These are phyloP conservation scores for Hansenula lynferdii DNA, from an alignment of 1,139 yeast species.

Conservation along the genomic window DNA sequence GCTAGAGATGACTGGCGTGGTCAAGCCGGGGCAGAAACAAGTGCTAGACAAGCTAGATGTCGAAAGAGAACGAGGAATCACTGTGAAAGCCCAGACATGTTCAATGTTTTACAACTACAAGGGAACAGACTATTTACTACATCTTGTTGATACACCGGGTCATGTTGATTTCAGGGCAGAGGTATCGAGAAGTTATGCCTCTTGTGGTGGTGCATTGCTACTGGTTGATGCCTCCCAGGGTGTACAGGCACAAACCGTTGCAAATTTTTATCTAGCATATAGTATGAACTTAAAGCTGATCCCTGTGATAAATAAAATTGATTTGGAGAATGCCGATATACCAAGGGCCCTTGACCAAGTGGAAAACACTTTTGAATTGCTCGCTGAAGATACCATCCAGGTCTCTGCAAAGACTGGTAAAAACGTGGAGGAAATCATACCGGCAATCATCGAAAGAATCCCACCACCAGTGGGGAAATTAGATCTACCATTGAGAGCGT, in stretches of 20 bases:
- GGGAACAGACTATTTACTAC: conserved; percentile 71
- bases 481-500: conserved; percentile 59
- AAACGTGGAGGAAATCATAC: conserved; percentile 71
- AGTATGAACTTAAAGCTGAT: conserved; percentile 76
- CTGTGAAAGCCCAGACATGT: conserved; percentile 96
- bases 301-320: conserved; percentile 91
- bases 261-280: conserved; percentile 87
- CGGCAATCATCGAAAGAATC: conserved; percentile 71
- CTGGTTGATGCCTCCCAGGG: conserved; percentile 96
- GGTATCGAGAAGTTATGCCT: conserved; percentile 89
- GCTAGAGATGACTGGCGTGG: conserved; percentile 84
- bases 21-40: conserved; percentile 75
- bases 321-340: conserved; percentile 83
- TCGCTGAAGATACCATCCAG: conserved; percentile 68
- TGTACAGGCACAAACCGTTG: conserved; percentile 96
- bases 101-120: conserved; percentile 82
- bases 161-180: conserved; percentile 96
- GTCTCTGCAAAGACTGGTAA: conserved; percentile 92
- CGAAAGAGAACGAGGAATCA: conserved; percentile 93
- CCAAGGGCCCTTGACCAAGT: conserved; percentile 79
- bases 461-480: conserved; percentile 65
- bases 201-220: conserved; percentile 91
- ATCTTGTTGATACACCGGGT: conserved; percentile 96
- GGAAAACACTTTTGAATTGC: conserved; percentile 76
- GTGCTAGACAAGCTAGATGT: conserved; percentile 91